phyloP scores from a whole-genome alignment of 2,329 filamentous ascomycete species.

The Aureobasidium sp. region DNA sequence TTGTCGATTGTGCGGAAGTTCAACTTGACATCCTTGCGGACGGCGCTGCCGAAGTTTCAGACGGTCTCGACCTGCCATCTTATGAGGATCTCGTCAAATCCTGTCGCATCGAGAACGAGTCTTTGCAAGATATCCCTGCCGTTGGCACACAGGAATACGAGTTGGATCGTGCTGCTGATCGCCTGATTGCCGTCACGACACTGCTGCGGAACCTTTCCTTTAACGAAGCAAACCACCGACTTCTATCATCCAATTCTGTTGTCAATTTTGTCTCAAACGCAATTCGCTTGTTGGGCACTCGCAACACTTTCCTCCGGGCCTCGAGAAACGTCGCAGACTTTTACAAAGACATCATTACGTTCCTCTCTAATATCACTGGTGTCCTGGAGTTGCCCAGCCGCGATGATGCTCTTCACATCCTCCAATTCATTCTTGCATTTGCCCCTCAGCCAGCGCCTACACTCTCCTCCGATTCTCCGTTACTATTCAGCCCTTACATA shows the following conservation, averaged over 20 bases:
- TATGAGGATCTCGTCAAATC: constrained; percentile 83
- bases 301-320: constrained; percentile 75
- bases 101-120: constrained; percentile 67
- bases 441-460: constrained; percentile 69
- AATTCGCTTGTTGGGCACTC: constrained; percentile 80
- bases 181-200: constrained; percentile 82
- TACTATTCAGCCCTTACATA: constrained; percentile 28
- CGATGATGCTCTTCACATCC: constrained; percentile 77
- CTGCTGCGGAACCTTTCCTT: constrained; percentile 92
- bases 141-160: constrained; percentile 75
- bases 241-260: constrained; percentile 68
- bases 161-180: constrained; percentile 78
- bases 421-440: constrained; percentile 88
- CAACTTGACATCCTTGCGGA: constrained; percentile 80
- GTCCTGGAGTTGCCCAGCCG: constrained; percentile 75
- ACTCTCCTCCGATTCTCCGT: constrained; percentile 22
- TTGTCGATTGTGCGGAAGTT: constrained; percentile 86
- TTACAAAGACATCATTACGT: constrained; percentile 89
- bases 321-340: constrained; percentile 86
- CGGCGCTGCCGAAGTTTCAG: constrained; percentile 75
- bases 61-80: constrained; percentile 71
- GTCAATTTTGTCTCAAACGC: constrained; percentile 77
- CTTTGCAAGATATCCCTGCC: constrained; percentile 62
- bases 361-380: constrained; percentile 77
- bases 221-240: constrained; percentile 64